These are phyloP conservation scores for Pholiota molesta DNA, from an alignment of 768 basidiomycete genomes.

Conservation along the genomic window DNA sequence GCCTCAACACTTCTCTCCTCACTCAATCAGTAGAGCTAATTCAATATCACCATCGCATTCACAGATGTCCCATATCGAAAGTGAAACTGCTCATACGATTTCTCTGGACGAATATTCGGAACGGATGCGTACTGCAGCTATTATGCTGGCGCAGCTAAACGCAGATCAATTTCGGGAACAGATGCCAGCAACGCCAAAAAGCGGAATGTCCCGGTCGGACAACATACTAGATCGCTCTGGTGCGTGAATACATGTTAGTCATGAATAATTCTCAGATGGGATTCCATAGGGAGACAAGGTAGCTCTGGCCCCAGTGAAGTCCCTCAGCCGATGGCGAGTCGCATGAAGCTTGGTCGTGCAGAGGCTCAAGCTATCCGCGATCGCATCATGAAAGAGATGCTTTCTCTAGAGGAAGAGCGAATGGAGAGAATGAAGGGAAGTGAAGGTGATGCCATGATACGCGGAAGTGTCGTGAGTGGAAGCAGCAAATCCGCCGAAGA, in stretches of 20 bases:
- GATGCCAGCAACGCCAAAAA: slow-evolving; percentile 22
- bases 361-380: slow-evolving; percentile 92
- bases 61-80: slow-evolving; percentile 13
- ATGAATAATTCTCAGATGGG: not conserved
- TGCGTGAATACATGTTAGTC: slow-evolving; percentile 9
- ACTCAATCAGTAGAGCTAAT: slow-evolving; percentile 19
- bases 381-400: slow-evolving; percentile 99
- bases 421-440: slow-evolving; percentile 89
- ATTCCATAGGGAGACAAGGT: slow-evolving; percentile 14
- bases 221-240: slow-evolving; percentile 20
- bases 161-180: slow-evolving; percentile 68
- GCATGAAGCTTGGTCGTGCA: slow-evolving; percentile 75
- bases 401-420: slow-evolving; percentile 93
- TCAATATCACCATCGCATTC: slow-evolving; percentile 16
- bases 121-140: slow-evolving; percentile 96
- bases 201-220: slow-evolving; percentile 23
- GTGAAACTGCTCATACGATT: slow-evolving; percentile 40
- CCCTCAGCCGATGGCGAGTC: slow-evolving; percentile 37
- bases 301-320: slow-evolving; percentile 20
- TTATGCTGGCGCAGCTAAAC: slow-evolving; percentile 97
- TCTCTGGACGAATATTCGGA: slow-evolving; percentile 98
- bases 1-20: slow-evolving; percentile 14
- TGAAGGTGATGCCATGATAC: slow-evolving; percentile 70
- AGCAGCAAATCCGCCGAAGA: slow-evolving; percentile 80
- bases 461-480: slow-evolving; percentile 52